Base-by-base conservation (phyloP, 331 rosid genomes). In the Malus hybrid region DNA sequence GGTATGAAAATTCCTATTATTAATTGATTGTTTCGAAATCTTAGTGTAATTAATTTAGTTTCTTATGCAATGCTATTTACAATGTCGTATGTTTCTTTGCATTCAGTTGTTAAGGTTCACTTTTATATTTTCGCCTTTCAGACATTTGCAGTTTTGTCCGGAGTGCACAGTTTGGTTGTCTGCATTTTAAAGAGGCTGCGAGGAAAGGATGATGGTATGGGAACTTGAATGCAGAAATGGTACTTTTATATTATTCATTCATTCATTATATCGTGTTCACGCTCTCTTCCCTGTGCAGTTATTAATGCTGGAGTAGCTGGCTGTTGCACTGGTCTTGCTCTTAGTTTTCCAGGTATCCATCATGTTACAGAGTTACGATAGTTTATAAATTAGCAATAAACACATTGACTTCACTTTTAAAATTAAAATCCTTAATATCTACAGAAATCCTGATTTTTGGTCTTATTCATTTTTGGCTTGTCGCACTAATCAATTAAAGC, bases 101-200 rank as follows among this genome's bases (percentile, higher is more conserved):
- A 42, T 29, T 62, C 5, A 28, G 54, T 64, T 69, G 34, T 68
- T 20, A 28, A 65, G 67, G 22, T 63, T 10, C 6, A 56, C 57
- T 39, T 22, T 34, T 74, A 20, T 39, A 52, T 52, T 52, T 78
- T 80, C 34, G 32, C 6, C 64, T 19, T 52, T 55, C 81, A 94
- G 97, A 94, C 97, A 33, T 94, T 94, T 89, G 97, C 96, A 75
- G 96, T 94, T 92, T 85, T 94, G 87, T 87, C 99, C 68, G 97
- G 99, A 83, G 97, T 94, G 27, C 99, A 88, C 65, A 92, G 99
- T 74, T 83, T 94, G 96, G 97, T 94, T 76, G 93, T 89, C 74
- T 94, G 99, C 91, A 87, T 92, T 69, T 87, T 94, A 88, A 91
- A 83, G 88, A 85, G 86, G 83, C 86, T 94, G 28, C 84, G 99